Evolutionary conservation across 176 grass and related monocot species (phyloP).

Genomic region (Rhynchospora pubera): DNA sequence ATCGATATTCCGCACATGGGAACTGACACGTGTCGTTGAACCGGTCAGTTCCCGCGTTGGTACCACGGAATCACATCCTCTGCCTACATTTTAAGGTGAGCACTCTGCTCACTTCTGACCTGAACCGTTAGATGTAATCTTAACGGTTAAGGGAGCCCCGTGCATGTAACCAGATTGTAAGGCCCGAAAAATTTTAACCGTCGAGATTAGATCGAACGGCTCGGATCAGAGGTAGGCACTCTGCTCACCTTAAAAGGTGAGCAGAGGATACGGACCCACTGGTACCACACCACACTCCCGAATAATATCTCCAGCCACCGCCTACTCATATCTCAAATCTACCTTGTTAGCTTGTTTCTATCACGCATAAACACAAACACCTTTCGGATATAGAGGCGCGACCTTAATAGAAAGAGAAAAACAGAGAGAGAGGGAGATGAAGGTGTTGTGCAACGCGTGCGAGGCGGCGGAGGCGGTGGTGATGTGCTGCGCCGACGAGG

Average conservation of each 20-base stretch:
- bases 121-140: too few species aligned
- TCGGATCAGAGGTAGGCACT: too few species aligned
- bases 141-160: too few species aligned
- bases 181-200: too few species aligned
- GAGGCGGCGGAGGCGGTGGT: conserved; percentile 77
- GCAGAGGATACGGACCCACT: too few species aligned
- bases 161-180: too few species aligned
- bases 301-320: conserved; percentile 8
- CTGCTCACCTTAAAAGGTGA: too few species aligned
- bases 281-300: not conserved
- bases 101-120: too few species aligned
- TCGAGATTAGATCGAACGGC: too few species aligned
- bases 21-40: not conserved
- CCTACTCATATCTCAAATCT: not conserved
- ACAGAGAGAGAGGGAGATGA: conserved; percentile 32
- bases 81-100: too few species aligned
- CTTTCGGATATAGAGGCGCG: not conserved
- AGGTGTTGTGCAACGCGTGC: conserved; percentile 87
- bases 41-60: not conserved
- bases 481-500: conserved; percentile 96
- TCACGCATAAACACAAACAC: not conserved
- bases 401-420: not conserved
- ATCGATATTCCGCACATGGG: not conserved
- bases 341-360: not conserved
- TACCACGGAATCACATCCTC: too few species aligned